phyloP scores from a whole-genome alignment of 257 asterid species.

The Linaria vulgaris region DNA sequence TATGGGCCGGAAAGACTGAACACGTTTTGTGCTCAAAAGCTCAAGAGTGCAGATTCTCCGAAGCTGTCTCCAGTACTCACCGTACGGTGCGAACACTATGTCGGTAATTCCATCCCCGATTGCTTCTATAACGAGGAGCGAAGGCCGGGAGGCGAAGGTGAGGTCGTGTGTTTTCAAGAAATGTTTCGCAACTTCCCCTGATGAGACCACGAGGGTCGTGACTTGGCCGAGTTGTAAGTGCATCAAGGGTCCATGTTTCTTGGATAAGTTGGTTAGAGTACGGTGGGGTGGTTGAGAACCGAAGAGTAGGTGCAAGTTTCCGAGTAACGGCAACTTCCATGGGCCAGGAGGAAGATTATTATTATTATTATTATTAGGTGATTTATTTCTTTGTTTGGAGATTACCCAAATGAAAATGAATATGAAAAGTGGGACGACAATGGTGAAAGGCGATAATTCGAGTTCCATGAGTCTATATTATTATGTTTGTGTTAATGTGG shows the following conservation, averaged over 20 bases:
- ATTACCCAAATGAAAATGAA: no score
- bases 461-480: no score
- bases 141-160: conserved; percentile 27
- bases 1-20: background rate
- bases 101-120: conserved; percentile 13
- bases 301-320: conserved; percentile 24
- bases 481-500: no score
- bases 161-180: conserved; percentile 28
- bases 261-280: conserved; percentile 16
- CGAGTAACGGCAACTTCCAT: conserved; percentile 28
- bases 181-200: conserved; percentile 12
- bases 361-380: no score
- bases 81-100: conserved; percentile 24
- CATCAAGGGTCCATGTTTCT: conserved; percentile 30
- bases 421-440: no score
- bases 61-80: conserved; percentile 23
- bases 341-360: no score
- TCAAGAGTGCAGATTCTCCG: conserved; percentile 23
- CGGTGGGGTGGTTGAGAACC: conserved; percentile 26
- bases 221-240: conserved; percentile 30
- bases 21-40: conserved; percentile 19
- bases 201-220: conserved; percentile 3
- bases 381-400: no score
- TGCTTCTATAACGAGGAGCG: background rate
- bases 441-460: no score